phyloP scores from a whole-genome alignment of 2,329 filamentous ascomycete species.

The Phyllosticta paracitricarpa region DNA sequence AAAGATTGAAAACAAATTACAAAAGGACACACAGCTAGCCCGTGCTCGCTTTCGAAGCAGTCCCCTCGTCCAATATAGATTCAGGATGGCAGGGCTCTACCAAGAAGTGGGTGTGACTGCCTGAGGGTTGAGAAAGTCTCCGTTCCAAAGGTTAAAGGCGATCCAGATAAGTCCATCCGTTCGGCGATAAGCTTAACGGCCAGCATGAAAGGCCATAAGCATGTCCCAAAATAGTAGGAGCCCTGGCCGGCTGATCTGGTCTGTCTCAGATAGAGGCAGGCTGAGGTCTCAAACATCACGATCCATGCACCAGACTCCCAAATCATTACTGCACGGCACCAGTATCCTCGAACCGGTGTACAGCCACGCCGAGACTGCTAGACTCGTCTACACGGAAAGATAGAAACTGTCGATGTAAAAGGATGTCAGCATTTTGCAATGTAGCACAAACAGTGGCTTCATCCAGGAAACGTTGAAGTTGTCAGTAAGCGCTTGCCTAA shows the following conservation, averaged over 20 bases:
- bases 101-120: not conserved
- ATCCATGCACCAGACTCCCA: not conserved
- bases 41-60: no score
- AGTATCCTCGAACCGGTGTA: not conserved
- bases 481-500: not conserved
- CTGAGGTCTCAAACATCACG: not conserved
- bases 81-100: no score
- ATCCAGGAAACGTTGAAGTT: not conserved
- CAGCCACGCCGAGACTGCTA: not conserved
- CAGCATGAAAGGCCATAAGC: not conserved
- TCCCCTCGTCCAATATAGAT: no score
- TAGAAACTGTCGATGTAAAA: not conserved
- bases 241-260: not conserved
- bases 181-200: not conserved
- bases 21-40: no score
- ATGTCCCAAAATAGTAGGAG: not conserved
- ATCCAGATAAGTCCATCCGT: not conserved
- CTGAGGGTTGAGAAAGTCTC: not conserved
- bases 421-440: not conserved
- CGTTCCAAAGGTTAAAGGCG: not conserved
- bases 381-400: not conserved
- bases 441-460: not conserved
- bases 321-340: not conserved
- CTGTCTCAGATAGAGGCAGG: not conserved
- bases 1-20: no score